Conservation (phyloP, 2,329 filamentous ascomycete genomes). For the Diaporthe humulicola region DNA sequence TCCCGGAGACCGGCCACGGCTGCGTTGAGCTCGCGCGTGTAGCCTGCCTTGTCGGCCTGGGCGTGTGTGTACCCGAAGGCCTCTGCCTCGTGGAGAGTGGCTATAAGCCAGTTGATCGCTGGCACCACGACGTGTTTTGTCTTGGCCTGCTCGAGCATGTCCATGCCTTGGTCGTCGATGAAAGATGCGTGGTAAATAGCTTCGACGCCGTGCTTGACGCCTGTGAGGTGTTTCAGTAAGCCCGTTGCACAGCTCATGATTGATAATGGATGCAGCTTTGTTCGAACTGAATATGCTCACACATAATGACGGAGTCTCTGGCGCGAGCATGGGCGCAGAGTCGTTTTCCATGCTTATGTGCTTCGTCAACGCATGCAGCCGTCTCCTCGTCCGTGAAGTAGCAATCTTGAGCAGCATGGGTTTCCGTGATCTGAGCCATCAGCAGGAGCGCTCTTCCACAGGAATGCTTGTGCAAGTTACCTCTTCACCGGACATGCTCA, state of each 20-base stretch:
- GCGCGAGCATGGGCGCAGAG: conserved; percentile 61
- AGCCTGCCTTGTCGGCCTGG: conserved; percentile 59
- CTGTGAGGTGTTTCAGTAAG: not conserved
- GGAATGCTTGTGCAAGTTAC: not conserved
- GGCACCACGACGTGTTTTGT: conserved; percentile 56
- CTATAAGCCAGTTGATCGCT: conserved; percentile 58
- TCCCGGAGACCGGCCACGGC: conserved; percentile 56
- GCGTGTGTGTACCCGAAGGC: conserved; percentile 57
- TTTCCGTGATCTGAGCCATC: conserved; percentile 44
- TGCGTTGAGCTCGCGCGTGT: conserved; percentile 56
- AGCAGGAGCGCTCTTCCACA: not conserved
- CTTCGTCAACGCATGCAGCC: conserved; percentile 61
- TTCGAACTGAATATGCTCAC: conserved; percentile 32
- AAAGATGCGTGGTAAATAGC: conserved; percentile 62
- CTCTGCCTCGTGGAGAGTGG: conserved; percentile 47
- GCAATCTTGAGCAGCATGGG: conserved; percentile 56
- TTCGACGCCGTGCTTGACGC: conserved; percentile 57
- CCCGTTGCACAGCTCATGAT: not conserved
- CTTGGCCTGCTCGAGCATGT: conserved; percentile 55
- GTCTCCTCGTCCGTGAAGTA: conserved; percentile 62
- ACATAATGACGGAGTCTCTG: conserved; percentile 58
- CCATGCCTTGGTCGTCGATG: conserved; percentile 57
- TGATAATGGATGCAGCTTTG: not conserved
- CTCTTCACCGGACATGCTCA: conserved; percentile 53
- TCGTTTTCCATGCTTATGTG: conserved; percentile 53